Evolutionary conservation across 306 rosid species (phyloP).

Genomic region (Parietaria judaica): DNA sequence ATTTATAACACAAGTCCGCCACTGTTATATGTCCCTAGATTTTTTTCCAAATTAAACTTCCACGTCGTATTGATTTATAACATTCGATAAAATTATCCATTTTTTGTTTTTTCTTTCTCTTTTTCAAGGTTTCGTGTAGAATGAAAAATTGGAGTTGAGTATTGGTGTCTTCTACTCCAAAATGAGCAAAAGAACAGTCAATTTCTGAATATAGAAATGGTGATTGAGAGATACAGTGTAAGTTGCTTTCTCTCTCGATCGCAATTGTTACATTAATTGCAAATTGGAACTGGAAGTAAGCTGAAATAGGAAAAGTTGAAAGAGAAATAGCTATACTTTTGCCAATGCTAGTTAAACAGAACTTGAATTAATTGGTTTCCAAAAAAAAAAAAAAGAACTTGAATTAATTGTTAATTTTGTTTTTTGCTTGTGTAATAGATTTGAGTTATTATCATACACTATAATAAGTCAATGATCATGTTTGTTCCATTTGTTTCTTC

Average conservation of each 20-base stretch:
- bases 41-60: too few relatives aligned
- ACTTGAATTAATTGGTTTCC: not conserved
- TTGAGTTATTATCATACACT: not conserved
- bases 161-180: not conserved
- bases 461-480: conserved; percentile 40
- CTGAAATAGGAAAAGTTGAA: not conserved
- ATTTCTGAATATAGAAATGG: not conserved
- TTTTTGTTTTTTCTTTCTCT: too few relatives aligned
- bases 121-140: too few relatives aligned
- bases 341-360: not conserved
- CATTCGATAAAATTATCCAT: too few relatives aligned
- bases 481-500: conserved; percentile 39
- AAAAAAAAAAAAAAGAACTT: too few relatives aligned
- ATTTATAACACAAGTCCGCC: too few relatives aligned
- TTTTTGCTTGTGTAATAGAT: conserved; percentile 15
- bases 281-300: not conserved
- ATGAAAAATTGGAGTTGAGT: not conserved
- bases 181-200: not conserved
- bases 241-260: conserved; percentile 6
- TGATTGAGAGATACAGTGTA: too few relatives aligned
- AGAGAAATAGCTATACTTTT: not conserved
- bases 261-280: not conserved
- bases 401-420: not conserved
- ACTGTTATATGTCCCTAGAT: too few relatives aligned
- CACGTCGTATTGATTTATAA: too few relatives aligned